phyloP scores from a whole-genome alignment of 2,329 filamentous ascomycete genomes.

The Fusarium continuum region DNA sequence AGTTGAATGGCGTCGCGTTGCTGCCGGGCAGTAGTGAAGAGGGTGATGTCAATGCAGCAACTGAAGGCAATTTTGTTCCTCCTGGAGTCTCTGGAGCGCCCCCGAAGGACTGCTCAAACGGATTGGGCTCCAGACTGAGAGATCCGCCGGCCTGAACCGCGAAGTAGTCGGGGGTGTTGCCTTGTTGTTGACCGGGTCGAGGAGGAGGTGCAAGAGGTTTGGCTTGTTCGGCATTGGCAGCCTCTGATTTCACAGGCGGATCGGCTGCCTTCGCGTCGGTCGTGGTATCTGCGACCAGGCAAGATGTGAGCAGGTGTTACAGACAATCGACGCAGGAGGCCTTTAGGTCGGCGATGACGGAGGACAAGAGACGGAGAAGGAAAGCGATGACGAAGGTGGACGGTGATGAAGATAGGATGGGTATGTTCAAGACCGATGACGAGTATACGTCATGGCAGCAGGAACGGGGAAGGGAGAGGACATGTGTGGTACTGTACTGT shows the following conservation, averaged over 20 bases:
- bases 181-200: slow-evolving; percentile 64
- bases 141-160: slow-evolving; percentile 63
- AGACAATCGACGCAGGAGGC: slow-evolving; percentile 19
- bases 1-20: slow-evolving; percentile 78
- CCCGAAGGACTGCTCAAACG: slow-evolving; percentile 94
- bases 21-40: slow-evolving; percentile 80
- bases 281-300: slow-evolving; percentile 50
- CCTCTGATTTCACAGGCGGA: slow-evolving; percentile 58
- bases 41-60: slow-evolving; percentile 90
- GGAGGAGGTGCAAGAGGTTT: slow-evolving; percentile 77
- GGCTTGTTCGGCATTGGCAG: slow-evolving; percentile 65
- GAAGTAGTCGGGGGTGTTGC: slow-evolving; percentile 74
- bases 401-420: slow-evolving; percentile 12
- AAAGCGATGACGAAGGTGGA: slow-evolving; percentile 33
- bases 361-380: slow-evolving; percentile 20
- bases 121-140: slow-evolving; percentile 87
- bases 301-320: slow-evolving; percentile 37
- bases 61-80: slow-evolving; percentile 83
- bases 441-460: slow-evolving; percentile 41
- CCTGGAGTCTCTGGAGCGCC: slow-evolving; percentile 80
- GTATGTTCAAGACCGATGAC: slow-evolving; percentile 31
- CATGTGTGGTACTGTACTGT: no score
- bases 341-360: slow-evolving; percentile 28
- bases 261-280: slow-evolving; percentile 58
- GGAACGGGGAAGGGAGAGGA: neutral